phyloP scores from a whole-genome alignment of 257 asterid genomes.

The Solanum etuberosum region DNA sequence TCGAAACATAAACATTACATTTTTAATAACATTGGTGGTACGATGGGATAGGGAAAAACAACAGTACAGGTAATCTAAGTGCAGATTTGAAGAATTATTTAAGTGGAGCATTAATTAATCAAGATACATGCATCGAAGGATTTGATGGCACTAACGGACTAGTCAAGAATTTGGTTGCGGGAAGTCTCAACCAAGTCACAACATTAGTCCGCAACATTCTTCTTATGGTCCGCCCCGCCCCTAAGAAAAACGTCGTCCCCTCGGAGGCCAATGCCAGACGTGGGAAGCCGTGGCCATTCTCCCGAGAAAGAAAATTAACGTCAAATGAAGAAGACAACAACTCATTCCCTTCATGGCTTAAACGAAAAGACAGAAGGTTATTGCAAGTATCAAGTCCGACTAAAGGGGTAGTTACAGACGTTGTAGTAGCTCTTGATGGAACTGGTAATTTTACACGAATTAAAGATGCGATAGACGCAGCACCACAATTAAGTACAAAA shows the following conservation, averaged over 20 bases:
- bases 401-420: constrained; percentile 17
- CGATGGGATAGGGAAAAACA: constrained; percentile 19
- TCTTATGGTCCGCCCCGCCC: constrained; percentile 33
- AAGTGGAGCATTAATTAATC: constrained; percentile 41
- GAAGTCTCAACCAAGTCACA: constrained; percentile 38
- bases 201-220: constrained; percentile 36
- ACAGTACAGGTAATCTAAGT: constrained; percentile 24
- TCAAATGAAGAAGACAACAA: background rate
- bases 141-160: constrained; percentile 51
- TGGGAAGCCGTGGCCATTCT: background rate
- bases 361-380: constrained; percentile 21
- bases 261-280: background rate
- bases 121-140: constrained; percentile 46
- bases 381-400: constrained; percentile 9
- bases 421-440: constrained; percentile 53
- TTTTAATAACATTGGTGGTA: background rate
- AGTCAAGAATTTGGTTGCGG: constrained; percentile 31
- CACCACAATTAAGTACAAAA: constrained; percentile 26
- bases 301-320: constrained; percentile 26
- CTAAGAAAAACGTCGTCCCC: background rate
- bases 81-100: constrained; percentile 45
- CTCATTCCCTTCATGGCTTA: constrained; percentile 41
- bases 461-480: constrained; percentile 31
- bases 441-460: constrained; percentile 35
- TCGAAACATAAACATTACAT: background rate